These are phyloP conservation scores for Cornus suecica DNA, from an alignment of 148 eudicot genomes.

Conservation along the genomic window DNA sequence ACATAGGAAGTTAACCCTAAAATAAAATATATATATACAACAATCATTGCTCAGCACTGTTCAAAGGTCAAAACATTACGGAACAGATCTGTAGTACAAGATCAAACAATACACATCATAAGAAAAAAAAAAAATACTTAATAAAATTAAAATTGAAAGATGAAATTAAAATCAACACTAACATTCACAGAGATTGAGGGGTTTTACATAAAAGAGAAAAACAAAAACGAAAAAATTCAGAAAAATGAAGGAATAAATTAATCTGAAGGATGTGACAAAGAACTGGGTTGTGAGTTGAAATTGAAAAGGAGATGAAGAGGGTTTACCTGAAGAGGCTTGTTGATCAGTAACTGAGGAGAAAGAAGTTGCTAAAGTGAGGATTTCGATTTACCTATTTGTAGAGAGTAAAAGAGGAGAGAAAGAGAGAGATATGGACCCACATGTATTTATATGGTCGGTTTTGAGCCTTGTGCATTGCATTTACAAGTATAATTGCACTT, in stretches of 20 bases:
- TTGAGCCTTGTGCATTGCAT: no score
- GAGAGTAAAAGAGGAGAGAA: conserved; percentile 1
- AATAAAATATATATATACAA: no score
- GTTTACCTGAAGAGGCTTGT: conserved; percentile 11
- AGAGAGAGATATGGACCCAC: no score
- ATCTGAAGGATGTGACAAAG: not conserved
- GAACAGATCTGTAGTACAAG: not conserved
- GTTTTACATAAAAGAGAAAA: not conserved
- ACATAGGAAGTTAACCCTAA: no score
- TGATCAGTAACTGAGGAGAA: conserved; percentile 7
- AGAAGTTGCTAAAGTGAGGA: conserved; percentile 2
- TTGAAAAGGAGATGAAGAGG: not conserved
- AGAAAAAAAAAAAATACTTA: not conserved
- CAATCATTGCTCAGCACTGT: not conserved
- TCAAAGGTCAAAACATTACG: not conserved
- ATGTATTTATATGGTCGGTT: no score
- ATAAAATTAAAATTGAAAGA: not conserved
- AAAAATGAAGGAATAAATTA: not conserved
- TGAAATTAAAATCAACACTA: not conserved
- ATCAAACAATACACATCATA: not conserved
- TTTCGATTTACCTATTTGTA: conserved; percentile 2
- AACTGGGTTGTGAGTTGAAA: not conserved
- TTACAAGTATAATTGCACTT: no score
- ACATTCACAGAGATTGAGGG: not conserved
- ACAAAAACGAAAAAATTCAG: not conserved